Percentiles rank a stretch among this genome's conserved stretches.
These are phyloP conservation scores for Podosphaera fusca DNA, from an alignment of 2,329 filamentous ascomycete species.

Conservation along the genomic window DNA sequence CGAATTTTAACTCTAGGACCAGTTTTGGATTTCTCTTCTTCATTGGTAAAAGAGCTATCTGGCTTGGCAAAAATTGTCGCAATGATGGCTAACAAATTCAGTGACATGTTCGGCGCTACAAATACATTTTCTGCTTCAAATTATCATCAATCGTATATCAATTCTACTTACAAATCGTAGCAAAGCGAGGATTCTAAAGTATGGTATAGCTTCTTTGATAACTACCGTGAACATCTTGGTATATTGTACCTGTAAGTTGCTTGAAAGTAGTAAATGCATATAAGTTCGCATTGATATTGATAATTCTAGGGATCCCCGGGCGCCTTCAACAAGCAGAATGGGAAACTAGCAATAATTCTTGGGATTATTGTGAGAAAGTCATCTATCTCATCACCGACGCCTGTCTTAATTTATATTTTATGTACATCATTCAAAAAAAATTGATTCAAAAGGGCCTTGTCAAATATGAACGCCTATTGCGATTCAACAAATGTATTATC, in stretches of 20 bases:
- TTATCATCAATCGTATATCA: slow-evolving; percentile 30
- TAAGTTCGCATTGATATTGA: neutral
- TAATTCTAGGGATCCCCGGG: slow-evolving; percentile 20
- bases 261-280: neutral
- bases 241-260: slow-evolving; percentile 23
- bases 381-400: slow-evolving; percentile 28
- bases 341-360: slow-evolving; percentile 24
- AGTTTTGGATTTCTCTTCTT: slow-evolving; percentile 11
- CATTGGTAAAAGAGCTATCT: slow-evolving; percentile 5
- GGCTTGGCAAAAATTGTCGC: neutral
- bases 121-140: slow-evolving; percentile 30
- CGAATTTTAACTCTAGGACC: neutral
- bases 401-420: slow-evolving; percentile 28
- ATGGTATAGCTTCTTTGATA: slow-evolving; percentile 18
- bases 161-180: slow-evolving; percentile 22
- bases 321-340: slow-evolving; percentile 22
- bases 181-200: slow-evolving; percentile 21
- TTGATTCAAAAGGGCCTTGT: slow-evolving; percentile 19
- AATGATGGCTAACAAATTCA: slow-evolving; percentile 1
- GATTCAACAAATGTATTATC: slow-evolving; percentile 21
- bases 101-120: slow-evolving; percentile 15
- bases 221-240: slow-evolving; percentile 28
- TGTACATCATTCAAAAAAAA: slow-evolving; percentile 19
- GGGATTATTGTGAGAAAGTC: slow-evolving; percentile 29
- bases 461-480: slow-evolving; percentile 20